These are phyloP conservation scores for Galerina marginata DNA, from an alignment of 768 basidiomycete species.

Conservation along the genomic window DNA sequence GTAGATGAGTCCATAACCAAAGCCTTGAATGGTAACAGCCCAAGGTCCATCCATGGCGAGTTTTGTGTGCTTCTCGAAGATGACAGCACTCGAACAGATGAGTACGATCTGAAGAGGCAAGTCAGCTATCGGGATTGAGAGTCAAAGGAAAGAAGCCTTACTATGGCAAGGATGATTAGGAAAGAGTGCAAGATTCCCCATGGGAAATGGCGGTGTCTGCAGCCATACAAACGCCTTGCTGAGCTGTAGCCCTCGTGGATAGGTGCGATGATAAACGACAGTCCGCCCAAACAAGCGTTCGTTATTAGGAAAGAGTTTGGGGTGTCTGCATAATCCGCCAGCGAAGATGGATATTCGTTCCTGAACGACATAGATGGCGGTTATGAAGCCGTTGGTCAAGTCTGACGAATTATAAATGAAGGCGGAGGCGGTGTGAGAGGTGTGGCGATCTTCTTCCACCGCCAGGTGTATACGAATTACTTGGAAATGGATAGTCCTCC, in stretches of 20 bases:
- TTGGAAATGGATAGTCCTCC: too few species aligned
- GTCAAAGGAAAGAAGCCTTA: constrained; percentile 47
- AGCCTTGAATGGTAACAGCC: constrained; percentile 96
- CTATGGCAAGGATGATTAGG: constrained; percentile 88
- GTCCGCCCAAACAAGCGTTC: too few species aligned
- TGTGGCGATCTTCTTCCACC: too few species aligned
- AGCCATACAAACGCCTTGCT: constrained; percentile 9
- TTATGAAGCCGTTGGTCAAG: too few species aligned
- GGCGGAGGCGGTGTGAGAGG: too few species aligned
- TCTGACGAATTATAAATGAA: too few species aligned
- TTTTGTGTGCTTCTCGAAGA: constrained; percentile 87
- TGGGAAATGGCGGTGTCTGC: constrained; percentile 91
- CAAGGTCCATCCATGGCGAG: constrained; percentile 89
- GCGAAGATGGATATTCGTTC: too few species aligned
- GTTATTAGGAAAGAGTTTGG: too few species aligned
- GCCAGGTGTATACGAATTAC: too few species aligned
- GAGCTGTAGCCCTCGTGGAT: background rate
- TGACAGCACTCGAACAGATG: constrained; percentile 80
- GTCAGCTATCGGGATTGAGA: background rate
- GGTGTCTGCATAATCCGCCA: too few species aligned
- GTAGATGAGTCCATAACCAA: constrained; percentile 99
- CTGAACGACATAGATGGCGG: too few species aligned
- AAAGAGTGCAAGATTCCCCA: constrained; percentile 96
- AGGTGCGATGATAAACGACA: too few species aligned
- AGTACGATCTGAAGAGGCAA: constrained; percentile 78